Evolutionary conservation across 176 grass and related monocot genomes (phyloP).

Genomic region (Rhynchospora pubera): DNA sequence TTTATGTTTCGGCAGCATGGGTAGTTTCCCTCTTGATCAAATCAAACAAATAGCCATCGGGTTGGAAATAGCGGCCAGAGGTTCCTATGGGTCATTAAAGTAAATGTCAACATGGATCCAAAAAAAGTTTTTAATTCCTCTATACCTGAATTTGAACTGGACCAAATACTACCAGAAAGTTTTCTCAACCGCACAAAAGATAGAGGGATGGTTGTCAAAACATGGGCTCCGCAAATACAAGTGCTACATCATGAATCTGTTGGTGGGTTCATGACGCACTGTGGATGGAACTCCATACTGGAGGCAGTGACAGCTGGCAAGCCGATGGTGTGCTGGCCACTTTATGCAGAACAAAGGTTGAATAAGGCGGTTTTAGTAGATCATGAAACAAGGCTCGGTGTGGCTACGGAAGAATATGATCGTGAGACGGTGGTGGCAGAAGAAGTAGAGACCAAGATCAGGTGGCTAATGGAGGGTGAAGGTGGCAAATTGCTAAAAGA

Average conservation of each 20-base stretch:
- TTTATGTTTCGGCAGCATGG: constrained; percentile 17
- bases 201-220: constrained; percentile 37
- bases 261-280: constrained; percentile 59
- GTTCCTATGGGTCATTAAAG: constrained; percentile 51
- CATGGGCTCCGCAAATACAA: constrained; percentile 61
- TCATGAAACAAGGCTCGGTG: constrained; percentile 35
- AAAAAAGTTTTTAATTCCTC: neutral
- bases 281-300: constrained; percentile 75
- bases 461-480: constrained; percentile 48
- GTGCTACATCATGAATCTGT: constrained; percentile 48
- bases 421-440: constrained; percentile 29
- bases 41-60: constrained; percentile 43
- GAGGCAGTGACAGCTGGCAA: constrained; percentile 45
- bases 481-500: constrained; percentile 28
- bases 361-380: constrained; percentile 61
- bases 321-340: constrained; percentile 62
- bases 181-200: constrained; percentile 55
- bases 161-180: constrained; percentile 40
- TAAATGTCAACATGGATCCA: neutral
- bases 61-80: constrained; percentile 37
- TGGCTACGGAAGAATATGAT: constrained; percentile 63
- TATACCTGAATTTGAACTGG: constrained; percentile 18
- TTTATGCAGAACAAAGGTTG: constrained; percentile 75
- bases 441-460: constrained; percentile 56
- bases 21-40: constrained; percentile 43